Base-by-base conservation (phyloP, 2,329 filamentous ascomycete species). In the Phialophora chinensis region DNA sequence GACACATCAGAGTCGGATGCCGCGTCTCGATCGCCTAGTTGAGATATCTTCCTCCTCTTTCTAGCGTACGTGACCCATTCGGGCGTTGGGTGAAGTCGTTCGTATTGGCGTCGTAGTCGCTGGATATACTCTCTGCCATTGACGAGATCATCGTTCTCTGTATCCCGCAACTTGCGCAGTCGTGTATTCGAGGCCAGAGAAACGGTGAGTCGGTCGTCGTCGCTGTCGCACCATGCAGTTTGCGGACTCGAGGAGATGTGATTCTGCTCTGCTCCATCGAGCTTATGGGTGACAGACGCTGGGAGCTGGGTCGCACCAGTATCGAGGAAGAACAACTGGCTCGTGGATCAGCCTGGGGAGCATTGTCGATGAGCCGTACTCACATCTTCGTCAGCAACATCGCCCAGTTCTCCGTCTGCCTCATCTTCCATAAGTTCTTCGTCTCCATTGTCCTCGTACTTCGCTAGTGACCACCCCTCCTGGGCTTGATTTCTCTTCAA, bases 151-250 rank as follows among this genome's bases (percentile, higher is more conserved):
- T 99, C 95, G 1, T 86, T 87, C 75, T 94, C 92, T 1, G 88
- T 89, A 59, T 88, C 83, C 68, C 95, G 87, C 69, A 99, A 83
- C 79, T 98, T 98, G 71, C 93, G 87, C 75, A 97, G 78, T 70
- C 91, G 86, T 56, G 88, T 86, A 53, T 90, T 88, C 29, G 87
- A 86, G 3, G 92, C 90, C 47, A 99, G 84, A 14, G 94, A 98
- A 57, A 99, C 85, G 6, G 88, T 87, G 69, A 97, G 82, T 62
- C 91, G 87, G 75, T 98, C 95, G 75, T 99, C 95, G 74, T 99
- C 95, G 78, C 93, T 98, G 77, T 99, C 95, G 72, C 93, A 88
- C 95, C 95, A 99, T 1, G 88, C 91, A 2, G 89, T 84, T 80
- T 25, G 78, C 75, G 54, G 44, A 4, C 20, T 23, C 6, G 25